phyloP scores from a whole-genome alignment of 208 protist species.

The Phytomonas francai region DNA sequence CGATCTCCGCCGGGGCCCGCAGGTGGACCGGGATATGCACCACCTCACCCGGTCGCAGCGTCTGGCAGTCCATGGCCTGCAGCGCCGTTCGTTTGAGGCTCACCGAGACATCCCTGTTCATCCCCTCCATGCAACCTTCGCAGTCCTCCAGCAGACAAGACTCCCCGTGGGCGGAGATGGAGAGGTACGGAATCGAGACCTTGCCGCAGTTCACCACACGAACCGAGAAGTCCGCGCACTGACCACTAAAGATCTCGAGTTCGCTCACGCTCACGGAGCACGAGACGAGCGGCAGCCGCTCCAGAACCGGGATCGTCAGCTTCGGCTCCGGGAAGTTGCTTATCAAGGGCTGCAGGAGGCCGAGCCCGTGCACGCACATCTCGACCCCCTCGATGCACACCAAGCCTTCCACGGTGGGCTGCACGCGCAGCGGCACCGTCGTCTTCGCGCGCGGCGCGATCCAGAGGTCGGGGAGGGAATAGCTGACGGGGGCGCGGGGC shows the following conservation, averaged over 20 bases:
- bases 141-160: slow-evolving; percentile 78
- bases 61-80: slow-evolving; percentile 17
- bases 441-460: slow-evolving; percentile 38
- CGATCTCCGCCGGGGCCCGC: slow-evolving; percentile 38
- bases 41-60: slow-evolving; percentile 54
- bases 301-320: slow-evolving; percentile 57
- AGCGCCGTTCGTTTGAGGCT: slow-evolving; percentile 50
- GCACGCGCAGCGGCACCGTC: slow-evolving; percentile 54
- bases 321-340: slow-evolving; percentile 25
- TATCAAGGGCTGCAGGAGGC: slow-evolving; percentile 26
- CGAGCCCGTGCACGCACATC: slow-evolving; percentile 27
- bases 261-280: slow-evolving; percentile 64
- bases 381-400: slow-evolving; percentile 61
- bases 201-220: slow-evolving; percentile 63
- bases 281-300: slow-evolving; percentile 64
- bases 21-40: slow-evolving; percentile 50
- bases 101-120: slow-evolving; percentile 28
- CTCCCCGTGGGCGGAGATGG: slow-evolving; percentile 73
- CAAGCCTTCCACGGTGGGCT: slow-evolving; percentile 51
- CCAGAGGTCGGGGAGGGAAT: slow-evolving; percentile 43
- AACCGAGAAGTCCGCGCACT: slow-evolving; percentile 57
- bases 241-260: slow-evolving; percentile 74
- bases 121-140: slow-evolving; percentile 68
- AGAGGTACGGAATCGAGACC: slow-evolving; percentile 53
- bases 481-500: slow-evolving; percentile 41